Evolutionary conservation across 2,329 filamentous ascomycete species (phyloP).

Genomic region (Tympanopsis confertula): DNA sequence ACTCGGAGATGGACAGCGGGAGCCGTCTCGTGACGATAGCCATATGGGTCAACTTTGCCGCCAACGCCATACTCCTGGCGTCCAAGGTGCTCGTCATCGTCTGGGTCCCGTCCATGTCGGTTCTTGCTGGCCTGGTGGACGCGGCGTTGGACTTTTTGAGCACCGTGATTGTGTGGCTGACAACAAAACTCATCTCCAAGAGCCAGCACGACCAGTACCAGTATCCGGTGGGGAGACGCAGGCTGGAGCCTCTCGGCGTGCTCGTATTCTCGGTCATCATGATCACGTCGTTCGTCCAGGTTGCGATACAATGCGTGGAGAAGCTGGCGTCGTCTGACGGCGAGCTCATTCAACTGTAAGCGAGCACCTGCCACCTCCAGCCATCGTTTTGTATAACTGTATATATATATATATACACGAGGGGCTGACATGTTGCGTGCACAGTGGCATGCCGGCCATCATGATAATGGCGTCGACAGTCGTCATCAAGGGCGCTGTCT

Average conservation of each 20-base stretch:
- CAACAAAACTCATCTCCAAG: conserved; percentile 52
- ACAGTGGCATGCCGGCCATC: conserved; percentile 53
- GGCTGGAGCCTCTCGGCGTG: conserved; percentile 69
- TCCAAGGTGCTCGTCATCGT: conserved; percentile 70
- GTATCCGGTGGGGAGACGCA: conserved; percentile 68
- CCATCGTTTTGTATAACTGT: too few relatives aligned
- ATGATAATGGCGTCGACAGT: conserved; percentile 73
- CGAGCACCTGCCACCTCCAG: conserved; percentile 1
- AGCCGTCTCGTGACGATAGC: conserved; percentile 72
- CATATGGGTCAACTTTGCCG: conserved; percentile 74
- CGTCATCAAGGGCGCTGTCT: conserved; percentile 69
- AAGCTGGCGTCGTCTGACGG: conserved; percentile 50
- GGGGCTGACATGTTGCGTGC: too few relatives aligned
- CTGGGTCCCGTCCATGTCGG: conserved; percentile 70
- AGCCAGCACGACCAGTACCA: conserved; percentile 61
- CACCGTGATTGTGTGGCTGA: conserved; percentile 71
- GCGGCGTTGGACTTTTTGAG: conserved; percentile 71
- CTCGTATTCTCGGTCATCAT: conserved; percentile 76
- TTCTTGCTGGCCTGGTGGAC: conserved; percentile 69
- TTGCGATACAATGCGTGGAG: conserved; percentile 58
- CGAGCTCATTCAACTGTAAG: conserved; percentile 55
- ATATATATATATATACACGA: too few relatives aligned
- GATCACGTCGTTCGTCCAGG: conserved; percentile 75
- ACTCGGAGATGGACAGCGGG: conserved; percentile 58
- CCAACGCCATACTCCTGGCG: conserved; percentile 63